Evolutionary conservation across 768 basidiomycete genomes (phyloP), one percentile per base, ranked within the genome.

Genomic region (Hygrophoropsis aurantiaca): DNA sequence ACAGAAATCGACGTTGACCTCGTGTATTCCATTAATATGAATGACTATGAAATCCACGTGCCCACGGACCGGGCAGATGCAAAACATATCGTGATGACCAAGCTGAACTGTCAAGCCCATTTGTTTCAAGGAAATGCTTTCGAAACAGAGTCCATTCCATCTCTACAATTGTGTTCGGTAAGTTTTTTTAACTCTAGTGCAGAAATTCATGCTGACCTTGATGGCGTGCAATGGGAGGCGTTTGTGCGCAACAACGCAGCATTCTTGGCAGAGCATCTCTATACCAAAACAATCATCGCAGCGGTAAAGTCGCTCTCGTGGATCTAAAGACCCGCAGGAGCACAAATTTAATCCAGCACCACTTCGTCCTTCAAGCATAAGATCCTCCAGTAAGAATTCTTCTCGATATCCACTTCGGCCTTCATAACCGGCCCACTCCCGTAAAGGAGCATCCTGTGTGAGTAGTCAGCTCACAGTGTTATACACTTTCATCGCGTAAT

Each of bases 1-100:
- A 44, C 71, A 73, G 44, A 61, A 72, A 42, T 62, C 53, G 1
- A 72, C 26, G 5, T 32, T 46, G 3, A 72, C 59, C 3, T 52
- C 32, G 41, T 71, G 70, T 13, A 73, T 58, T 0, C 66, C 68
- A 40, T 56, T 54, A 0, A 35, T 49, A 44, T 68, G 54, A 40
- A 73, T 44, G 15, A 73, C 48, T 1, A 62, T 52, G 44, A 71
- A 72, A 11, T 58, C 47, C n/a, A 64, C 6, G 11, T 53, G 36
- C 4, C 41, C 33, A 16, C 23, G 11, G 7, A 25, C 9, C 3
- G 33, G 44, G 21, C 20, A 13, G 4, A 35, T 13, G 25, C 40
- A 53, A 23, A 15, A 5, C 23, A 47, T 26, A 5, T 18, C 43
- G 9, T 3, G 13, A 24, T 52, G 51, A 3, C 51, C 48, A n/a